These are phyloP conservation scores for Exophiala xenobiotica DNA, from an alignment of 2,329 filamentous ascomycete species.

Conservation along the genomic window DNA sequence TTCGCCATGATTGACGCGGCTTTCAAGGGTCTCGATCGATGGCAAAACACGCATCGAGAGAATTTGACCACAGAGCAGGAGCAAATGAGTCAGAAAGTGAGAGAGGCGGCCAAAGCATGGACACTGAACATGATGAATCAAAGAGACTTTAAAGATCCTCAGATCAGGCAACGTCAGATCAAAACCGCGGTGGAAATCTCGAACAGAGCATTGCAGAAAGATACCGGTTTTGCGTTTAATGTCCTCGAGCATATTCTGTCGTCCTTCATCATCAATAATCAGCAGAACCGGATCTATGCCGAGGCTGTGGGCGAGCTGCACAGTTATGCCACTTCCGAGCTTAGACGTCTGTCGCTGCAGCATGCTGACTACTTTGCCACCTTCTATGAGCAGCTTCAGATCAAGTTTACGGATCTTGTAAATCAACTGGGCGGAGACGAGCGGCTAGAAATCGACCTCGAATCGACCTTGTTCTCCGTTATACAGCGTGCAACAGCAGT, in stretches of 20 bases:
- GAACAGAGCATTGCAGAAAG: slow-evolving; percentile 73
- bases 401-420: slow-evolving; percentile 77
- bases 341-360: slow-evolving; percentile 82
- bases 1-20: slow-evolving; percentile 87
- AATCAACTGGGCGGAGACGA: slow-evolving; percentile 72
- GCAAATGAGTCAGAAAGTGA: slow-evolving; percentile 40
- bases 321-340: slow-evolving; percentile 76
- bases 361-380: slow-evolving; percentile 87
- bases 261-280: slow-evolving; percentile 71
- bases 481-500: slow-evolving; percentile 82
- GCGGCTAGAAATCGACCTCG: slow-evolving; percentile 80
- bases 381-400: slow-evolving; percentile 84
- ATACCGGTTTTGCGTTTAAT: slow-evolving; percentile 78
- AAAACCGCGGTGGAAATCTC: slow-evolving; percentile 83
- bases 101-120: slow-evolving; percentile 43
- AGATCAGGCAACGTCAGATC: slow-evolving; percentile 77
- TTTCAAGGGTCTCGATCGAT: slow-evolving; percentile 84
- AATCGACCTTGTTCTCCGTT: slow-evolving; percentile 90
- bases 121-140: slow-evolving; percentile 40
- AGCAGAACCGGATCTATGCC: slow-evolving; percentile 70
- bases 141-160: slow-evolving; percentile 63
- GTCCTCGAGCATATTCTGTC: slow-evolving; percentile 89
- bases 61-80: slow-evolving; percentile 48
- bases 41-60: slow-evolving; percentile 58
- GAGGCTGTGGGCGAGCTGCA: slow-evolving; percentile 90